Base-by-base conservation (phyloP, 495 filamentous ascomycete genomes). In the Hypoxylon intermedium region DNA sequence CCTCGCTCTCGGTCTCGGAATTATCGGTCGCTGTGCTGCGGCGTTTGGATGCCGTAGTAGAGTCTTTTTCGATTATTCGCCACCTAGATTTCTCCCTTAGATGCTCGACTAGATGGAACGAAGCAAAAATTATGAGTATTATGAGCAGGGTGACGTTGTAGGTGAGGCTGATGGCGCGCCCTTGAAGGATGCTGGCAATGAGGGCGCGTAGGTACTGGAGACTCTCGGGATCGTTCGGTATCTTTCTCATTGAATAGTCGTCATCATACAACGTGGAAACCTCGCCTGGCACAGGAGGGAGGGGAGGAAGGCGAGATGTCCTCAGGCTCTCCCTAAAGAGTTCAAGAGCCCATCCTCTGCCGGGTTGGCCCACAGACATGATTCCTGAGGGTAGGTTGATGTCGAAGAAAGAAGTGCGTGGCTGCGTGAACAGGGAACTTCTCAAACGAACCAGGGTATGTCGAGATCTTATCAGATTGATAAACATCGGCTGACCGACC, bases 121-220 rank as follows among this genome's bases (percentile, higher is more conserved):
- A 20, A 28, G 72, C 31, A 38, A 77, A 45, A 4, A 68, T 20
- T 0, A 65, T 7, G 11, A 78, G 59, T 15, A 72, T 58, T 6
- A 49, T 18, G 13, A 77, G 12, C n/a, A 77, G 42, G 20, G 64
- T 63, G 11, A 74, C 26, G 37, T 74, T 78, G 48, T 78, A 77
- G 1, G 60, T 70, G 11, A 52, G 57, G 11, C 72, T 67, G 21
- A 80, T 63, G 18, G 31, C 28, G 24, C 74, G 74, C 6, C 72
- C 67, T 13, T 74, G 50, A 50, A 65, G 71, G 30, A 77, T 59
- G 11, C 66, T 56, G 7, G 56, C 26, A 37, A 77, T 70, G 6
- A 78, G 51, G 6, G 67, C 31, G n/a, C 53, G 50, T 9, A 78
- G 33, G 18, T 76, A 78, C 23, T 67, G 50, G 6, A 70, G 61